These are phyloP conservation scores for Saccharomycopsis hybrid DNA, from an alignment of 1,139 yeast genomes.

Conservation along the genomic window DNA sequence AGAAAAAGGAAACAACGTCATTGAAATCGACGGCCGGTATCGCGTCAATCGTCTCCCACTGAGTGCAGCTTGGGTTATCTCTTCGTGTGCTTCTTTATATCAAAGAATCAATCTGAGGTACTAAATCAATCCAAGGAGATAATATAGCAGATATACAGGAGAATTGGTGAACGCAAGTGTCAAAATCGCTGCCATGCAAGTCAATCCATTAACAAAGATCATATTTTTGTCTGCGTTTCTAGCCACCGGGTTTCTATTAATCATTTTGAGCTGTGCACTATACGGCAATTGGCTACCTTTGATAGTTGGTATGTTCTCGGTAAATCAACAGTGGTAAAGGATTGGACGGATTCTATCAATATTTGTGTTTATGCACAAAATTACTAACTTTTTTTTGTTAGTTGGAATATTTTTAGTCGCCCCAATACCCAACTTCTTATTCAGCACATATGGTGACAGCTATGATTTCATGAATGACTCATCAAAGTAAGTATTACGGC, in stretches of 20 bases:
- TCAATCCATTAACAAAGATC: conserved; percentile 60
- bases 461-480: conserved; percentile 64
- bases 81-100: too few relatives aligned
- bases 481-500: conserved; percentile 25
- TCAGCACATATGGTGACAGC: conserved; percentile 34
- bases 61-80: too few relatives aligned
- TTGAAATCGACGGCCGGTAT: too few relatives aligned
- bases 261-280: conserved; percentile 66
- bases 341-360: too few relatives aligned
- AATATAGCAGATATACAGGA: too few relatives aligned
- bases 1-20: too few relatives aligned
- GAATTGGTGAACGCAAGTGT: too few relatives aligned
- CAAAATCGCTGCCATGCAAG: conserved; percentile 3
- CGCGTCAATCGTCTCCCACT: too few relatives aligned
- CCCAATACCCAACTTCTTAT: conserved; percentile 59
- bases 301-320: conserved; percentile 43
- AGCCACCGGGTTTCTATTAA: conserved; percentile 69
- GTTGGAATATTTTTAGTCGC: conserved; percentile 59
- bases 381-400: conserved; percentile 15
- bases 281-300: conserved; percentile 67
- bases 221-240: conserved; percentile 64
- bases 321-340: too few relatives aligned
- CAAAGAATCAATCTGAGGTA: too few relatives aligned
- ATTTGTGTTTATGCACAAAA: too few relatives aligned
- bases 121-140: too few relatives aligned